Conservation (phyloP, 2,329 filamentous ascomycete species). For the Sclerotinia spermophila region DNA sequence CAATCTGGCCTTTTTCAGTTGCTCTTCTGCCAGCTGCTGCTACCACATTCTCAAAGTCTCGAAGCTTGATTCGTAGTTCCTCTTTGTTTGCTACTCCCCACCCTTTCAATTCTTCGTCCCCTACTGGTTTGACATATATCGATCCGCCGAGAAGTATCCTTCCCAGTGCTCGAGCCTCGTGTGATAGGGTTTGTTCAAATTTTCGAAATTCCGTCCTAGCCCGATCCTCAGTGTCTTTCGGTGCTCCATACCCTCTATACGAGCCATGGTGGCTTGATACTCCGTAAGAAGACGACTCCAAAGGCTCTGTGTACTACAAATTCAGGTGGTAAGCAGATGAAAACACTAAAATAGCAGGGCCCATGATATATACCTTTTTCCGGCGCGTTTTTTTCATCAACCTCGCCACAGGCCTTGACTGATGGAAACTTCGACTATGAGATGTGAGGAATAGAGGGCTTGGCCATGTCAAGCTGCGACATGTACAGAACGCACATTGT, state of each 20-base stretch:
- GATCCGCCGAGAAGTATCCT: background rate
- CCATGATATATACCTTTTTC: conserved; percentile 6
- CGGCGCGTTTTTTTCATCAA: background rate
- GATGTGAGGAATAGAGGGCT: conserved; percentile 23
- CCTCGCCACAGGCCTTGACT: conserved; percentile 9
- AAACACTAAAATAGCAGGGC: background rate
- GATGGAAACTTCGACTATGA: conserved; percentile 12
- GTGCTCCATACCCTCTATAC: background rate
- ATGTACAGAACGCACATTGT: conserved; percentile 42
- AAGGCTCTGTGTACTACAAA: background rate
- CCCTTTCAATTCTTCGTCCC: background rate
- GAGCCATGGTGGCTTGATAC: background rate
- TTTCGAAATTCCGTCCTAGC: background rate
- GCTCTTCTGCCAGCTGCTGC: conserved; percentile 19
- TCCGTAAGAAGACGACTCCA: background rate
- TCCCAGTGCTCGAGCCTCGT: background rate
- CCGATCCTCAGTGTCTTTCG: background rate
- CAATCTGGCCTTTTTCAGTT: conserved; percentile 16
- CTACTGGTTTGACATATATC: no score
- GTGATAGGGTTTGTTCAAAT: background rate
- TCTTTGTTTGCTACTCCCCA: background rate
- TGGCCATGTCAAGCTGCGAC: conserved; percentile 37
- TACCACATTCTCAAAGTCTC: background rate
- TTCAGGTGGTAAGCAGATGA: background rate
- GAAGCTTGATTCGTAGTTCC: background rate